Percentiles rank a stretch among this genome's conserved stretches.
phyloP scores from a whole-genome alignment of 83 land plant genomes.

The Picea abies region DNA sequence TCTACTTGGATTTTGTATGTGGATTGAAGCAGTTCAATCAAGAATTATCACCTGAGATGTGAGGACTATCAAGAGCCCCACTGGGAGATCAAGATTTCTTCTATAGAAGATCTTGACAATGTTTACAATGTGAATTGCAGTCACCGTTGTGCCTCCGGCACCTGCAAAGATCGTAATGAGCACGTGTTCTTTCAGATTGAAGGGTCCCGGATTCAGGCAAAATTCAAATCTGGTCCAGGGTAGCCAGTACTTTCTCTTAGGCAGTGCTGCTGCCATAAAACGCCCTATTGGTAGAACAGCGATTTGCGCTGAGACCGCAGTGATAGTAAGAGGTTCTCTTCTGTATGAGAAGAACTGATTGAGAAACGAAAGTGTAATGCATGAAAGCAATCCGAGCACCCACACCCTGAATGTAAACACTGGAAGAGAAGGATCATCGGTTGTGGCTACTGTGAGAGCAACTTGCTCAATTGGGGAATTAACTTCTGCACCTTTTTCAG shows the following conservation, averaged over 20 bases:
- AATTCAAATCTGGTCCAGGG: slow-evolving; percentile 18
- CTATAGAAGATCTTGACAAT: slow-evolving; percentile 74
- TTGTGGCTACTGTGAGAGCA: slow-evolving; percentile 61
- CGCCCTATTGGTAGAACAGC: no score
- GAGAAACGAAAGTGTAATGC: slow-evolving; percentile 58
- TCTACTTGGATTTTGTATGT: no score
- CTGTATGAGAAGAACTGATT: slow-evolving; percentile 57
- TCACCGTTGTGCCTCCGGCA: slow-evolving; percentile 42
- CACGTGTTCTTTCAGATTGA: slow-evolving; percentile 73
- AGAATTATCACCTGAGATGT: slow-evolving; percentile 61
- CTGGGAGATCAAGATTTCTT: slow-evolving; percentile 24
- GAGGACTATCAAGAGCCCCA: slow-evolving; percentile 36
- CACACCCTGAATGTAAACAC: slow-evolving; percentile 67
- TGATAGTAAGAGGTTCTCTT: slow-evolving; percentile 43
- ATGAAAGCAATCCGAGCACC: slow-evolving; percentile 51
- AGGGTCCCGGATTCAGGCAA: slow-evolving; percentile 77
- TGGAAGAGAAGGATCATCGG: slow-evolving; percentile 61
- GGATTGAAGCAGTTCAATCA: no score
- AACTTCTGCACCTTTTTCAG: slow-evolving; percentile 27
- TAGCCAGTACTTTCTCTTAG: no score
- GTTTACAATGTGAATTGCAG: slow-evolving; percentile 53
- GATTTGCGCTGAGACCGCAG: slow-evolving; percentile 45
- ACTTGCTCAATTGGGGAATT: slow-evolving; percentile 63
- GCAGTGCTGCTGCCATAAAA: no score
- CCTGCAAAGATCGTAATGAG: slow-evolving; percentile 71